Percentiles rank a stretch among this genome's conserved stretches.
Conservation (phyloP, 805 yeast species). For the Myxozyma nipponensis region DNA sequence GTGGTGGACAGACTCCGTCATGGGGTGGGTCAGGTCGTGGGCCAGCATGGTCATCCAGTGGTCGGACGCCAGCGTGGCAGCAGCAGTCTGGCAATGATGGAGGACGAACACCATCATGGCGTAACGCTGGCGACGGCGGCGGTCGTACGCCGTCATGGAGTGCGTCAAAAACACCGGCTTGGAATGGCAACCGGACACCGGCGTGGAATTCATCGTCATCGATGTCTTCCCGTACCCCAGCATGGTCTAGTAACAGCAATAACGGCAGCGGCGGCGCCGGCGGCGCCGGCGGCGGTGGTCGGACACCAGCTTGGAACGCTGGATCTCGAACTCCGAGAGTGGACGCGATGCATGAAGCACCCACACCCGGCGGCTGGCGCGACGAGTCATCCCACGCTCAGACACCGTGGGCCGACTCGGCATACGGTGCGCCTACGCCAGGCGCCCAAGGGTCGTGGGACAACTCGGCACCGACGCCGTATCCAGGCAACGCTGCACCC, state of each 20-base stretch:
- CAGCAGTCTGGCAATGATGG: constrained; percentile 31
- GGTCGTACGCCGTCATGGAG: constrained; percentile 42
- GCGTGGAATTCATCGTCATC: constrained; percentile 47
- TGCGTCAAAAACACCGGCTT: constrained; percentile 41
- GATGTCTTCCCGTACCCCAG: constrained; percentile 21
- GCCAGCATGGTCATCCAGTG: neutral
- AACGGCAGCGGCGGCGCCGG: constrained; percentile 36
- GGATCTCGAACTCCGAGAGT: constrained; percentile 14
- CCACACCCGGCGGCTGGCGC: constrained; percentile 33
- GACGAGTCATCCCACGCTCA: constrained; percentile 19
- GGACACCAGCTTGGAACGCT: constrained; percentile 38
- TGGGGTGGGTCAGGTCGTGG: constrained; percentile 5
- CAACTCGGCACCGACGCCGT: constrained; percentile 37
- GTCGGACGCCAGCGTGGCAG: constrained; percentile 1
- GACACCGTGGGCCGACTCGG: constrained; percentile 35
- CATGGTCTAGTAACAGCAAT: neutral
- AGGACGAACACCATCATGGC: constrained; percentile 38
- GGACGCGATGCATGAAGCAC: constrained; percentile 40
- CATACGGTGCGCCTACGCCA: constrained; percentile 35
- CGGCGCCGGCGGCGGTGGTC: constrained; percentile 27
- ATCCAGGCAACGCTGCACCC: constrained; percentile 40
- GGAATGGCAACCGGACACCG: too few relatives aligned
- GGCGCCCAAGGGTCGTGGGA: constrained; percentile 44
- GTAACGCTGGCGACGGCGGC: constrained; percentile 34
- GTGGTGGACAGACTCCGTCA: constrained; percentile 1